phyloP scores from a whole-genome alignment of 495 filamentous ascomycete species.

The Antarctomyces pellizariae region DNA sequence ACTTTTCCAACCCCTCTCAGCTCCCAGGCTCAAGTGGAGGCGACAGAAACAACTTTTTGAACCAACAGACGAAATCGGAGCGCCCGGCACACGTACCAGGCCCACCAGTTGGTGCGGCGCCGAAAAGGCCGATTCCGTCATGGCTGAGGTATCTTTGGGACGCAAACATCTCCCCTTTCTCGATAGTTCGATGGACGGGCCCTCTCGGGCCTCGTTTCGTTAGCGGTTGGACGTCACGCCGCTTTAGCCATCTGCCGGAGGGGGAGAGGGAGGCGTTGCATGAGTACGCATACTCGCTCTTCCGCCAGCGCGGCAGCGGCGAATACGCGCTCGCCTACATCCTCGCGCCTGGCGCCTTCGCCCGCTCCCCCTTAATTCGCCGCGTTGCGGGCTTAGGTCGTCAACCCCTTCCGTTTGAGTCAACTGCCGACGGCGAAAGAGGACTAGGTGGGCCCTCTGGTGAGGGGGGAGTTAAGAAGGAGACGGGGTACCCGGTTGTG shows the following conservation, averaged over 20 bases:
- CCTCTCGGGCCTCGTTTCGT: conserved; percentile 79
- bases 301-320: conserved; percentile 73
- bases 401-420: conserved; percentile 19
- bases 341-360: conserved; percentile 80
- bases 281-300: conserved; percentile 84
- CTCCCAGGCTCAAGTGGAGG: conserved; percentile 15
- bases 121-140: conserved; percentile 45
- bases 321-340: conserved; percentile 89
- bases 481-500: conserved; percentile 63
- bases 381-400: conserved; percentile 72
- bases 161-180: conserved; percentile 88
- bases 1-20: conserved; percentile 8
- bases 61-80: conserved; percentile 20
- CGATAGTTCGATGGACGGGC: conserved; percentile 69
- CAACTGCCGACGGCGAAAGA: conserved; percentile 4
- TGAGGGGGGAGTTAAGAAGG: conserved; percentile 23
- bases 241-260: conserved; percentile 67
- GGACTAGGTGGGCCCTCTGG: conserved; percentile 14
- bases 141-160: conserved; percentile 92
- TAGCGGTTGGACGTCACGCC: conserved; percentile 80
- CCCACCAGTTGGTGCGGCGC: conserved; percentile 14
- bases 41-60: conserved; percentile 35
- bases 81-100: background rate
- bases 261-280: conserved; percentile 72
- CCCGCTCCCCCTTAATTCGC: conserved; percentile 66